Evolutionary conservation across 805 yeast species (phyloP), one percentile per base, ranked within the genome.

Genomic region (Spathaspora passalidarum): DNA sequence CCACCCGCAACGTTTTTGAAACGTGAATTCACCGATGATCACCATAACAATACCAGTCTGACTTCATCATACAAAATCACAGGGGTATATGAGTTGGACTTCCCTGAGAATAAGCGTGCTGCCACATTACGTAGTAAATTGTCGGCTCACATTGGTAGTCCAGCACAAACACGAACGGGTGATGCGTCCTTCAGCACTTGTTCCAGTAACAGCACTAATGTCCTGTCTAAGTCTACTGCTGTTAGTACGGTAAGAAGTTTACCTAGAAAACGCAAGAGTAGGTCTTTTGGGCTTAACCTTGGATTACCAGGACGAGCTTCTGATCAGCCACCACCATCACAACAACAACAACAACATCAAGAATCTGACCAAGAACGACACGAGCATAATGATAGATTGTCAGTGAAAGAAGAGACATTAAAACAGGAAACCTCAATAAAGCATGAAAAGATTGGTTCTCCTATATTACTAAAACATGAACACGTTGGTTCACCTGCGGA

Each of bases 31-130:
- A 13, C 23, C 25, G 16, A 17, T 36, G 16, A 16, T 10, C 32
- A 32, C n/a, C 34, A 40, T 26, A 42, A 20, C 10, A 25, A 5
- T 3, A 32, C 7, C 16, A 4, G 41, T 5, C 9, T 16, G 7
- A 40, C 20, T 14, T 13, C 46, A 19, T 38, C 43, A 42, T 22
- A 38, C 10, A 53, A 52, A 21, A 53, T 64, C 17, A 62, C 66
- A 4, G 68, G 69, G 2, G 53, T 63, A 19, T 65, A 66, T 49
- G 65, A 63, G 36, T 43, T 62, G 26, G 70, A 66, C 48, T 62
- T 66, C 42, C 66, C 68, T 5, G 60, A 62, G 11, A 47, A 42
- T 5, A 57, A 49, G 21, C 49, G 48, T 20, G n/a, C 41, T 17
- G 48, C 40, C 25, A 54, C 54, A 18, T 51, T 68, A 26, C 59